Conservation (phyloP, 2,329 filamentous ascomycete species). For the Karstenula rhodostoma region DNA sequence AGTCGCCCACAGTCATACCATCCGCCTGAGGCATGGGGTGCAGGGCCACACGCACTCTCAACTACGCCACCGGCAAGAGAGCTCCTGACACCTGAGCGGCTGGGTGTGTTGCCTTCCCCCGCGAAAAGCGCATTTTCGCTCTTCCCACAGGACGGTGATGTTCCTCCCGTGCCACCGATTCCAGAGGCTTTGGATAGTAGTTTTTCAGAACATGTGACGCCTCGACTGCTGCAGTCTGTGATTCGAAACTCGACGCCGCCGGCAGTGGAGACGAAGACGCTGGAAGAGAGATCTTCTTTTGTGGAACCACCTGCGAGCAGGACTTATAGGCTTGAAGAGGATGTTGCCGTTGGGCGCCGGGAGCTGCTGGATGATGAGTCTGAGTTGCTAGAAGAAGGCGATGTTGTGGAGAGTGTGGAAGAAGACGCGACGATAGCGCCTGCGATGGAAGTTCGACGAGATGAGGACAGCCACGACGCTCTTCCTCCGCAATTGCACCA, state of each 20-base stretch:
- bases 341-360: background rate
- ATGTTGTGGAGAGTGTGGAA: background rate
- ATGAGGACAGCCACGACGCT: background rate
- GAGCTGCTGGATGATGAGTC: background rate
- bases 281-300: slow-evolving; percentile 17
- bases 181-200: slow-evolving; percentile 28
- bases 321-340: background rate
- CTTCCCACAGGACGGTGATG: slow-evolving; percentile 27
- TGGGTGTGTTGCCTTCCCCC: slow-evolving; percentile 39
- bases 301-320: background rate
- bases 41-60: slow-evolving; percentile 18
- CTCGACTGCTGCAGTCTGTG: slow-evolving; percentile 38
- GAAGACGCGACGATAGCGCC: too few species aligned
- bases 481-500: background rate
- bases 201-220: slow-evolving; percentile 29
- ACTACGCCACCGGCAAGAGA: slow-evolving; percentile 15
- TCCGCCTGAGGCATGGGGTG: slow-evolving; percentile 39
- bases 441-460: background rate
- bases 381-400: background rate
- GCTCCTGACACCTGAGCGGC: slow-evolving; percentile 23
- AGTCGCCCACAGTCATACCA: slow-evolving; percentile 41
- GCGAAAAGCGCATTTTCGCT: slow-evolving; percentile 40
- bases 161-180: slow-evolving; percentile 42
- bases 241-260: slow-evolving; percentile 38
- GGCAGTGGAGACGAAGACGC: slow-evolving; percentile 17